Conservation (phyloP, 1,284 basidiomycete species). For the Neolentinus lepideus region DNA sequence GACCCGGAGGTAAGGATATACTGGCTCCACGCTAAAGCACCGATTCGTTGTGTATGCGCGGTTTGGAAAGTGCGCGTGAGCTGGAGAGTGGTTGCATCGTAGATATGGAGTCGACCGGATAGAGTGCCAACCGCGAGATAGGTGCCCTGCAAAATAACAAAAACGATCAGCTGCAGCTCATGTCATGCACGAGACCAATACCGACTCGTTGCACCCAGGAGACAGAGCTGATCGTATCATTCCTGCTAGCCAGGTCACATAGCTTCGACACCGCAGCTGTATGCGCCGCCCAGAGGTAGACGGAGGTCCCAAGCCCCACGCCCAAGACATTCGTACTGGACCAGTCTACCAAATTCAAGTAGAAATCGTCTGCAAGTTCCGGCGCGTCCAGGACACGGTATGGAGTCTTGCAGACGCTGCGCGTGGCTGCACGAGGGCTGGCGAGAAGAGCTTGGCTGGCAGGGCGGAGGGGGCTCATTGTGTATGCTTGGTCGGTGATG, state of each 20-base stretch:
- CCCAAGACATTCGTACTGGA: constrained; percentile 91
- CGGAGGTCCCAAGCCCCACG: constrained; percentile 87
- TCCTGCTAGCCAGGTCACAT: constrained; percentile 64
- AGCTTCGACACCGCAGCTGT: constrained; percentile 90
- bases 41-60: constrained; percentile 87
- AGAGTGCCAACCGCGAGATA: constrained; percentile 92
- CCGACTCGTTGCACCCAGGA: constrained; percentile 88
- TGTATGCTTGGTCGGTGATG: constrained; percentile 81
- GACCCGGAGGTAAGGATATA: constrained; percentile 89
- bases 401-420: constrained; percentile 90
- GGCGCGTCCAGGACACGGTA: constrained; percentile 98
- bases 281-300: constrained; percentile 96
- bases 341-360: constrained; percentile 98
- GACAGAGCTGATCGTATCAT: constrained; percentile 77
- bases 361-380: constrained; percentile 96
- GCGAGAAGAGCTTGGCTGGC: constrained; percentile 82
- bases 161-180: background rate
- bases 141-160: constrained; percentile 49
- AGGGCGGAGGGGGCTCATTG: constrained; percentile 83
- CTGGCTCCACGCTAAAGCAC: constrained; percentile 91
- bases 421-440: constrained; percentile 68
- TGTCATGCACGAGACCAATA: constrained; percentile 1
- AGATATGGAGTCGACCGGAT: constrained; percentile 85
- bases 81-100: constrained; percentile 82
- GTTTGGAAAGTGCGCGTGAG: constrained; percentile 81